Evolutionary conservation across 2,329 filamentous ascomycete species (phyloP).

Genomic region (Xylaria sp.): DNA sequence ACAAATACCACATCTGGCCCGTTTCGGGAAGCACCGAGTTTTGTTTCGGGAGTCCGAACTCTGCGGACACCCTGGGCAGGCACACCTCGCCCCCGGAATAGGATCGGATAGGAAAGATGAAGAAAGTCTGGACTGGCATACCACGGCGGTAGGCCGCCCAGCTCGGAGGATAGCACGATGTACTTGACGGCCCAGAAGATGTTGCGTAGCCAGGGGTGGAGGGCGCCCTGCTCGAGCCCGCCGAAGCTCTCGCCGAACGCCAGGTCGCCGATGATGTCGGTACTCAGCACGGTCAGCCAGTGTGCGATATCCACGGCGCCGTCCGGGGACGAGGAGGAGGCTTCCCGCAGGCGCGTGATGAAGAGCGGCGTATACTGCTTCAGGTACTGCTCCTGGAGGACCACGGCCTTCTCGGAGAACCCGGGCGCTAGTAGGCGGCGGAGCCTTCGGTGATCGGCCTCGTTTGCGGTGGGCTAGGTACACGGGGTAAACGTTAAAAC

Average conservation of each 20-base stretch:
- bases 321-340: not conserved
- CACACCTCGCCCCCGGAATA: no score
- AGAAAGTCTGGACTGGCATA: not conserved
- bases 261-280: slow-evolving; percentile 22
- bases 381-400: slow-evolving; percentile 11
- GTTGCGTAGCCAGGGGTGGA: slow-evolving; percentile 12
- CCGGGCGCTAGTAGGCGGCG: slow-evolving; percentile 14
- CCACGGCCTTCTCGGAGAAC: slow-evolving; percentile 18
- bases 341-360: slow-evolving; percentile 1
- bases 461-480: slow-evolving; percentile 4
- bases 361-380: slow-evolving; percentile 3
- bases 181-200: slow-evolving; percentile 9
- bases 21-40: no score
- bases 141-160: slow-evolving; percentile 2
- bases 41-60: no score
- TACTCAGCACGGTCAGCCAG: slow-evolving; percentile 18
- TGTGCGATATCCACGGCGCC: slow-evolving; percentile 17
- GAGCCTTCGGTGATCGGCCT: slow-evolving; percentile 16
- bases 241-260: slow-evolving; percentile 23
- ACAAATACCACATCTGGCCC: no score
- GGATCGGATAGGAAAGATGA: no score
- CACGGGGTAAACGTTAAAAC: not conserved
- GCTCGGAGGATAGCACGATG: slow-evolving; percentile 9
- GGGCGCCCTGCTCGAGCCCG: slow-evolving; percentile 3
- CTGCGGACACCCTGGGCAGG: no score